phyloP scores from a whole-genome alignment of 2,329 filamentous ascomycete species.

The Neofusicoccum ribis region DNA sequence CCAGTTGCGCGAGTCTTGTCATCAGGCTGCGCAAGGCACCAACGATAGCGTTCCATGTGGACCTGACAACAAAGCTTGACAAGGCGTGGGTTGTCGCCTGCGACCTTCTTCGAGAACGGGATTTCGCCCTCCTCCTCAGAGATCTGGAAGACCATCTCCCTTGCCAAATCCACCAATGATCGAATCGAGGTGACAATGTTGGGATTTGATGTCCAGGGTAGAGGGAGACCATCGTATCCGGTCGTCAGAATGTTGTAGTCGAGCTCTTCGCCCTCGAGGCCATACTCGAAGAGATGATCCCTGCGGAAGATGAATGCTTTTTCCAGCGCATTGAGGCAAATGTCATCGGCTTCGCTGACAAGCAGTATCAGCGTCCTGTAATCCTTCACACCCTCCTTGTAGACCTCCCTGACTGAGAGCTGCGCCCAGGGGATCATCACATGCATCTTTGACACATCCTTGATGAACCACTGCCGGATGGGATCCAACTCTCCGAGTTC shows the following conservation, averaged over 20 bases:
- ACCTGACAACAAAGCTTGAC: constrained; percentile 60
- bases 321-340: constrained; percentile 66
- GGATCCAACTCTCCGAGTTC: constrained; percentile 72
- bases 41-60: constrained; percentile 60
- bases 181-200: constrained; percentile 43
- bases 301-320: constrained; percentile 70
- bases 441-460: constrained; percentile 64
- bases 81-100: constrained; percentile 47
- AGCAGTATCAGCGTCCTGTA: constrained; percentile 48
- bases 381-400: constrained; percentile 61
- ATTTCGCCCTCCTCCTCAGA: constrained; percentile 36
- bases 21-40: constrained; percentile 56
- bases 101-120: constrained; percentile 46
- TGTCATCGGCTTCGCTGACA: constrained; percentile 69
- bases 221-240: constrained; percentile 68
- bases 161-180: constrained; percentile 43
- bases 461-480: constrained; percentile 82
- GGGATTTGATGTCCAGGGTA: constrained; percentile 80
- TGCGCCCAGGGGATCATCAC: constrained; percentile 77
- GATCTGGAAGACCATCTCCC: constrained; percentile 40
- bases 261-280: constrained; percentile 67
- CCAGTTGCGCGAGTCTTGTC: constrained; percentile 51
- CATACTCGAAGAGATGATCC: constrained; percentile 69
- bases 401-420: constrained; percentile 72
- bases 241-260: constrained; percentile 47